These are phyloP conservation scores for Blastocystis hominis DNA, from an alignment of 352 stramenopile species.

Conservation along the genomic window DNA sequence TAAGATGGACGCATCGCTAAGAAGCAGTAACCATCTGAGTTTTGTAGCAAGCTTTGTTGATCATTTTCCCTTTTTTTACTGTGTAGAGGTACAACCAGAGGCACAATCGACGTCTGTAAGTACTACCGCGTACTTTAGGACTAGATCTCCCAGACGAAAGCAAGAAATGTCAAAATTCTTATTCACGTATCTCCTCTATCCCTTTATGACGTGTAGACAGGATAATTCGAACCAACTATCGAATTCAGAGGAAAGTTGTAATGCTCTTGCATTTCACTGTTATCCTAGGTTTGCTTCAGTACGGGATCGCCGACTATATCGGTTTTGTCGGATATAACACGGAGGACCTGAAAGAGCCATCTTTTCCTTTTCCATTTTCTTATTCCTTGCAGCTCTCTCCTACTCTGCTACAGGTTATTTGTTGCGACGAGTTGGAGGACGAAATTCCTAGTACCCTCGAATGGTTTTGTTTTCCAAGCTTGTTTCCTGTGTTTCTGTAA, in stretches of 20 bases:
- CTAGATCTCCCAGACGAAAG: slow-evolving; percentile 1
- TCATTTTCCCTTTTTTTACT: neutral
- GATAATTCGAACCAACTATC: neutral
- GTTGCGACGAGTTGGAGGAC: neutral
- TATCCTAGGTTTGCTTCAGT: neutral
- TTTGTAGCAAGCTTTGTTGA: neutral
- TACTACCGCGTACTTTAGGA: neutral
- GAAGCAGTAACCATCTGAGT: neutral
- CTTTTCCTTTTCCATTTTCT: slow-evolving; percentile 26
- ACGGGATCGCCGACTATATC: slow-evolving; percentile 26
- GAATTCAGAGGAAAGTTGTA: neutral
- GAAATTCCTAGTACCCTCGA: neutral
- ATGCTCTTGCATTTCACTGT: neutral
- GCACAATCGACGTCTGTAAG: neutral
- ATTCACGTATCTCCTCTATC: neutral
- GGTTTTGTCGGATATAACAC: neutral
- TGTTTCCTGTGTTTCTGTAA: neutral
- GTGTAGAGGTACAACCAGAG: neutral
- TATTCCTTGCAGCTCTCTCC: neutral
- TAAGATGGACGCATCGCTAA: neutral
- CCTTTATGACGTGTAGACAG: neutral
- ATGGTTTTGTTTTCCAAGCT: slow-evolving; percentile 44
- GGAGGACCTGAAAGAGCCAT: neutral
- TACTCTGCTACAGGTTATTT: neutral
- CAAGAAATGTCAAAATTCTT: slow-evolving; percentile 27